phyloP scores from a whole-genome alignment of 176 grass and related monocot species.

The Zoysia pacifica region DNA sequence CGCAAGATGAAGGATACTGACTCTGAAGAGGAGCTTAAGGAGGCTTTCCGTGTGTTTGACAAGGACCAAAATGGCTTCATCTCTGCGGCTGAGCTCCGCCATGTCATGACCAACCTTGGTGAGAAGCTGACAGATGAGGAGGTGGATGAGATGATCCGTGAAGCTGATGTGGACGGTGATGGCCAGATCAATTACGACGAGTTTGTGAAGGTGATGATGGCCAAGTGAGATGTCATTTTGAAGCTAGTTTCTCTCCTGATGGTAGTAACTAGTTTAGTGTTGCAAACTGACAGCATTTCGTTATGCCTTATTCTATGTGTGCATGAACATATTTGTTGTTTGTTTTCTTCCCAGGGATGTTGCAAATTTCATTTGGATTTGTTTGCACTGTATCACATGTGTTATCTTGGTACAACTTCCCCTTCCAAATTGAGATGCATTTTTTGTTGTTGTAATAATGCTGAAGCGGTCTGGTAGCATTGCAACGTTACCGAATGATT shows the following conservation, averaged over 20 bases:
- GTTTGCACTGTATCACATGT: conserved; percentile 12
- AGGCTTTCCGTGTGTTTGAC: conserved; percentile 51
- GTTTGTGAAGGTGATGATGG: conserved; percentile 60
- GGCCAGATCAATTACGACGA: conserved; percentile 57
- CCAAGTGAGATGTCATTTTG: conserved; percentile 45
- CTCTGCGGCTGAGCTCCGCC: conserved; percentile 44
- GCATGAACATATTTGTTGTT: conserved; percentile 29
- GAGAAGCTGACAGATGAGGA: conserved; percentile 56
- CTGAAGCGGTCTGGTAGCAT: neutral
- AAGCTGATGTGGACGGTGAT: conserved; percentile 41
- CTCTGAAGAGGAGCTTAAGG: conserved; percentile 53
- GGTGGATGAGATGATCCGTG: conserved; percentile 54
- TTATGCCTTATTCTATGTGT: conserved; percentile 13
- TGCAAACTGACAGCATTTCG: conserved; percentile 42
- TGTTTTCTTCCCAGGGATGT: conserved; percentile 29
- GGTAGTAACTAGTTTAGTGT: conserved; percentile 53
- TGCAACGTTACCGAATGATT: neutral
- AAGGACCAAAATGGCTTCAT: conserved; percentile 62
- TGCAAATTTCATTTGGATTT: conserved; percentile 31
- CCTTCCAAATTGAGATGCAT: conserved; percentile 4
- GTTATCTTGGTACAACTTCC: conserved; percentile 25
- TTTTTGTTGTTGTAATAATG: neutral
- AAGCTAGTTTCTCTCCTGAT: conserved; percentile 41
- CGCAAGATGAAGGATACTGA: conserved; percentile 53
- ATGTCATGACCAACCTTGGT: conserved; percentile 63